A percentile compares a stretch with the other conserved stretches of the same genome.
These are phyloP conservation scores for Fusarium multiceps DNA, from an alignment of 2,329 filamentous ascomycete species.

Conservation along the genomic window DNA sequence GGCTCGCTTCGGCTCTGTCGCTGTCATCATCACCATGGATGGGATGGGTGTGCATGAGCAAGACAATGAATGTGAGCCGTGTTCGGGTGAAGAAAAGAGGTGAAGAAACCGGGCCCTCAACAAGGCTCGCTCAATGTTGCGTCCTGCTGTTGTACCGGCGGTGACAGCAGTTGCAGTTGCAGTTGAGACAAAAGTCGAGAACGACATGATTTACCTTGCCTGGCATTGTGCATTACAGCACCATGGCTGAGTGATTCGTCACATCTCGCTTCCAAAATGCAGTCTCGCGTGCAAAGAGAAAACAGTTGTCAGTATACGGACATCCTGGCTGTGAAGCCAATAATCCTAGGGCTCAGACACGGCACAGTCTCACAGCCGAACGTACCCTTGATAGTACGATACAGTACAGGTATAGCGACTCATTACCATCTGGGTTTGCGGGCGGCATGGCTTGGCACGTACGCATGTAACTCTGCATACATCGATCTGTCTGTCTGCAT, in stretches of 20 bases:
- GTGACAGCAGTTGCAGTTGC: constrained; percentile 12
- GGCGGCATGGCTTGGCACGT: constrained; percentile 2
- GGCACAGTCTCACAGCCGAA: constrained; percentile 25
- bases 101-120: constrained; percentile 7
- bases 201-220: constrained; percentile 12
- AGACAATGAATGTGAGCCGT: background rate
- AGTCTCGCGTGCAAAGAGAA: constrained; percentile 22
- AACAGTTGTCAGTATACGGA: constrained; percentile 18
- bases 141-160: constrained; percentile 8
- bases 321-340: constrained; percentile 26
- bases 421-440: background rate
- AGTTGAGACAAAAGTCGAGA: constrained; percentile 14
- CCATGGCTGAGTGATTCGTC: constrained; percentile 32
- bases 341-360: constrained; percentile 27
- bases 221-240: background rate
- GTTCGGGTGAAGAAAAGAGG: constrained; percentile 7
- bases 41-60: constrained; percentile 20
- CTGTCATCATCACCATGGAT: constrained; percentile 10
- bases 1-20: constrained; percentile 7
- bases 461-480: constrained; percentile 2
- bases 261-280: constrained; percentile 31
- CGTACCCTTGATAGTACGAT: constrained; percentile 13
- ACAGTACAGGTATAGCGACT: background rate
- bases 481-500: constrained; percentile 4
- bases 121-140: constrained; percentile 5